Base-by-base conservation (phyloP, 176 grass and related monocot genomes). In the Eragrostis nindensis region DNA sequence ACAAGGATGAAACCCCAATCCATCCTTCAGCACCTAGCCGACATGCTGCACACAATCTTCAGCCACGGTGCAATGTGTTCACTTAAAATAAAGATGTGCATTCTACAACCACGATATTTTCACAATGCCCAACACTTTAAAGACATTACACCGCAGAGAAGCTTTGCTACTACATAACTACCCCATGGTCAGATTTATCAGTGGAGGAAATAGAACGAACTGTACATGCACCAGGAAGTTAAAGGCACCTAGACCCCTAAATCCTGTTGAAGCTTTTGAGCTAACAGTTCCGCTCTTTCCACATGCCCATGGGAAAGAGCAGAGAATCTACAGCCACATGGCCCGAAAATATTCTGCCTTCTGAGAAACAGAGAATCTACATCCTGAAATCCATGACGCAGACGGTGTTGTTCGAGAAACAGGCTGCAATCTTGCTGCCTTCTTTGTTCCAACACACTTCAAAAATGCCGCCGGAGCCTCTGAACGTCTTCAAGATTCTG, bases 381-480 rank as follows among this genome's bases (percentile, higher is more conserved):
- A 92, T 94, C 77, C 76, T 93, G 71, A 98, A 95, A 83, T 98
- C 96, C 92, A 98, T 95, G 47, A 98, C 84, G 10, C 88, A 98
- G 32, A 98, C 92, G 0, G 88, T 95, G 79, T 90, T 98, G 63
- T 95, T 95, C 2, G 92, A 92, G 81, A 93, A 98, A 83, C 96
- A 98, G 36, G 92, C 96, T 22, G 96, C 96, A 29, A 98, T 88
- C 86, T 98, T 98, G 82, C 86, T 94, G 43, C 92, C 92, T 87
- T 98, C 96, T 86, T 94, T 98, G 78, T 93, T 98, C 96, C 96
- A 98, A 60, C 96, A 98, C 12, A 98, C 96, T 87, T 98, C 96
- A 2, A 98, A 98, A 74, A 98, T 98, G 82, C 96, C 96, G 32
- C 92, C 96, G 46, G 75, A 89, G 47, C 96, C 96, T 84, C 82